These are phyloP conservation scores for Xylariaceae sp. DNA, from an alignment of 2,329 filamentous ascomycete genomes.

Conservation along the genomic window DNA sequence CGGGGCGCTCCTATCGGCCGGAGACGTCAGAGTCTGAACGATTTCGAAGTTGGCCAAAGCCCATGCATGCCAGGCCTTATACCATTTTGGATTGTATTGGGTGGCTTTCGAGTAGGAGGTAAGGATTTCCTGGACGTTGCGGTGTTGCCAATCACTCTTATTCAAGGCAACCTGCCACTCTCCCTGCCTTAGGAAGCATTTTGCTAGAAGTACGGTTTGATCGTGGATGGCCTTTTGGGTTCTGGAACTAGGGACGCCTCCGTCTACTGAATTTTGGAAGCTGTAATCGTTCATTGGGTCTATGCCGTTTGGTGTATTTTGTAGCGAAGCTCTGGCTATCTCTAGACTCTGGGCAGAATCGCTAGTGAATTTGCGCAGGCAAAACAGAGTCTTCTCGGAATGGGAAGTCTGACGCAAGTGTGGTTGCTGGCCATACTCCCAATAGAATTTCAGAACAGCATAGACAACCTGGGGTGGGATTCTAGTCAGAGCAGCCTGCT, in stretches of 20 bases:
- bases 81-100: conserved; percentile 91
- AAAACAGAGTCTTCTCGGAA: conserved; percentile 59
- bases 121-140: conserved; percentile 84
- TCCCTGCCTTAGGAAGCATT: conserved; percentile 94
- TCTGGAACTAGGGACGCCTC: conserved; percentile 50
- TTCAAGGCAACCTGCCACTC: conserved; percentile 92
- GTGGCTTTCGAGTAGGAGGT: conserved; percentile 91
- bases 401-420: conserved; percentile 46
- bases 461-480: conserved; percentile 83
- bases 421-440: conserved; percentile 76
- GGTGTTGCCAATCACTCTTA: conserved; percentile 85
- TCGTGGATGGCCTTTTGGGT: conserved; percentile 59
- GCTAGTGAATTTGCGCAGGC: conserved; percentile 62
- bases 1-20: conserved; percentile 56
- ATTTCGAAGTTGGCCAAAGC: conserved; percentile 98
- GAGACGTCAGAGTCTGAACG: conserved; percentile 76
- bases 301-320: conserved; percentile 51
- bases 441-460: conserved; percentile 95
- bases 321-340: conserved; percentile 50
- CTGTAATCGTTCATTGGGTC: conserved; percentile 51
- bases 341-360: conserved; percentile 61
- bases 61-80: conserved; percentile 99
- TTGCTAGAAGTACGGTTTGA: conserved; percentile 76
- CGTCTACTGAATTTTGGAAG: conserved; percentile 52
- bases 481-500: conserved; percentile 44